Conservation (phyloP, 164 flowering plant genomes). For the Aristolochia contorta region DNA sequence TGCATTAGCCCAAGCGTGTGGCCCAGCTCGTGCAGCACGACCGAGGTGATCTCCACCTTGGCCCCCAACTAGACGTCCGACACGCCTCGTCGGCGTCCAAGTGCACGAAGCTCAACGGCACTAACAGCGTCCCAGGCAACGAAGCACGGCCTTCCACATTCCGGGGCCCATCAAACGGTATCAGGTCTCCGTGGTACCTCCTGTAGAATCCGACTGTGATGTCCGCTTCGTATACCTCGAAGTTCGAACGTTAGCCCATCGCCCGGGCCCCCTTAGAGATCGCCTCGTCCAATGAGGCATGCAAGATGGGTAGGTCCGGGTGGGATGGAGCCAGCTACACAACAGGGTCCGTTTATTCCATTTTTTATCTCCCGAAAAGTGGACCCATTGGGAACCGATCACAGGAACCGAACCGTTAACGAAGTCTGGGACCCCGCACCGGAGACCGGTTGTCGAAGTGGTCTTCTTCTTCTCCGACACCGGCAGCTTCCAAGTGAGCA, state of each 20-base stretch:
- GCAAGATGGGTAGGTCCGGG: too few relatives aligned
- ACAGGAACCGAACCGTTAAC: constrained; percentile 22
- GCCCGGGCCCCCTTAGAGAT: too few relatives aligned
- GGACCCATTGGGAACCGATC: constrained; percentile 9
- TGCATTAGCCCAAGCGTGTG: constrained; percentile 19
- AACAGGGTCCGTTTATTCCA: too few relatives aligned
- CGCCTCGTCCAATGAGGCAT: too few relatives aligned
- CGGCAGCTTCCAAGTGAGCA: too few relatives aligned
- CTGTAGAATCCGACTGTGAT: constrained; percentile 37
- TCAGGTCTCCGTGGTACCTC: constrained; percentile 59
- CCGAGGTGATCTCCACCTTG: neutral
- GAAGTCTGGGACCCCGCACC: constrained; percentile 54
- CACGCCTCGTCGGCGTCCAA: constrained; percentile 38
- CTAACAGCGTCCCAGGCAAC: neutral
- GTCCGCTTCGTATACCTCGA: constrained; percentile 31
- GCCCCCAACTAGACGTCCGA: too few relatives aligned
- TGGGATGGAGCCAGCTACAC: too few relatives aligned
- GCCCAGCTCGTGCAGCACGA: constrained; percentile 47
- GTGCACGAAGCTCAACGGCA: constrained; percentile 22
- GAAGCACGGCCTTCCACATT: constrained; percentile 57
- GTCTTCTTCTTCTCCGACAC: too few relatives aligned
- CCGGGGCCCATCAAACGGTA: constrained; percentile 58
- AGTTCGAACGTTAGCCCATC: too few relatives aligned
- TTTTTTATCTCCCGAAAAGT: constrained; percentile 14
- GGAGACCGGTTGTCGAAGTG: neutral